phyloP scores from a whole-genome alignment of 768 basidiomycete genomes.

The Boletus pseudo-olivaceus region DNA sequence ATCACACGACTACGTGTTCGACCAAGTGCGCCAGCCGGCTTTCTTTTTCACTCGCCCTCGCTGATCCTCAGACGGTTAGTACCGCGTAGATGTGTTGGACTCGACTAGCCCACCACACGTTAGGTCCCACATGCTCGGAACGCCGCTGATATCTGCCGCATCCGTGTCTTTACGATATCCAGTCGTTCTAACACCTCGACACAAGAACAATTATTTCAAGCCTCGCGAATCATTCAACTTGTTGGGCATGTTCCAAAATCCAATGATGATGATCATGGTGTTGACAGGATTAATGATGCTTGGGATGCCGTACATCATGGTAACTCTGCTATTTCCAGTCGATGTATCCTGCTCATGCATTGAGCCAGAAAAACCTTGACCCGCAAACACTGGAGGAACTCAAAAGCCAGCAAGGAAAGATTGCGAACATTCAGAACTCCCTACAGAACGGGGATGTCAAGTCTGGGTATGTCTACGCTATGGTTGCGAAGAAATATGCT shows the following conservation, averaged over 20 bases:
- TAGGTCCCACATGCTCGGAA: constrained; percentile 63
- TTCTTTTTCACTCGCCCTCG: not conserved
- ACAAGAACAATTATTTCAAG: constrained; percentile 61
- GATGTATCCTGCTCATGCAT: constrained; percentile 6
- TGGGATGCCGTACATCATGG: constrained; percentile 74
- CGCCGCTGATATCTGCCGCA: constrained; percentile 59
- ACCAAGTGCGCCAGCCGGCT: constrained; percentile 47
- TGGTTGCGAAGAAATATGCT: constrained; percentile 1
- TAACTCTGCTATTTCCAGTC: constrained; percentile 26
- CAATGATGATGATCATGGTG: constrained; percentile 81
- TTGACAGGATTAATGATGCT: constrained; percentile 64
- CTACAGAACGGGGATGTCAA: constrained; percentile 57
- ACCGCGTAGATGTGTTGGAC: constrained; percentile 61
- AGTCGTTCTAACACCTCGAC: constrained; percentile 50
- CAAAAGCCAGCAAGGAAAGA: constrained; percentile 55
- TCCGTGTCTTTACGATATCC: constrained; percentile 58
- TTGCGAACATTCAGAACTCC: constrained; percentile 52
- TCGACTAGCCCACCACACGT: constrained; percentile 47
- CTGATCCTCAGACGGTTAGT: constrained; percentile 35
- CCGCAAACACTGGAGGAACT: constrained; percentile 65
- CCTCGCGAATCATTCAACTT: constrained; percentile 72
- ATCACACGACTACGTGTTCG: constrained; percentile 66
- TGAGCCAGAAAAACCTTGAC: constrained; percentile 67
- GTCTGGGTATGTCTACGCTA: constrained; percentile 43
- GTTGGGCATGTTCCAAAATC: constrained; percentile 72